Evolutionary conservation across 192 early-diverging fungal species (phyloP).

Genomic region (Piromyces sp.): DNA sequence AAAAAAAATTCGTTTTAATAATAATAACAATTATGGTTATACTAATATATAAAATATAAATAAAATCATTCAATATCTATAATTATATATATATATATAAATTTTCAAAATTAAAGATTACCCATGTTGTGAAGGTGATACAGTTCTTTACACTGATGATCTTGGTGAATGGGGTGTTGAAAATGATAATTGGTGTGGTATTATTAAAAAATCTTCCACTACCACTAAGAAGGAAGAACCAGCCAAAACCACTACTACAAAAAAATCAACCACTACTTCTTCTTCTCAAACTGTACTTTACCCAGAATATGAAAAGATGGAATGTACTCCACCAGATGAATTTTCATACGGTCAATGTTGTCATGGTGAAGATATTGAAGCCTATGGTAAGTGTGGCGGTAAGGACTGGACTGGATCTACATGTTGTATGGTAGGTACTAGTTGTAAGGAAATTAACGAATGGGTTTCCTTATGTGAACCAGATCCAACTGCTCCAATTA

Average conservation of each 20-base stretch:
- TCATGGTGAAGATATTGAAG: not conserved
- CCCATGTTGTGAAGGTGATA: not conserved
- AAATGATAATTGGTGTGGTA: not conserved
- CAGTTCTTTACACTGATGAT: not conserved
- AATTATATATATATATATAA: too few species aligned
- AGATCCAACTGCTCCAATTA: not conserved
- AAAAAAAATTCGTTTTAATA: too few species aligned
- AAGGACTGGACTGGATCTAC: not conserved
- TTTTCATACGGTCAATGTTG: not conserved
- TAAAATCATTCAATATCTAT: too few species aligned
- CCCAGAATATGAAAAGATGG: not conserved
- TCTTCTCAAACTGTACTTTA: not conserved
- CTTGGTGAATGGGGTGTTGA: too few species aligned
- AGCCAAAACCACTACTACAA: not conserved
- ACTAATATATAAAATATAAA: too few species aligned
- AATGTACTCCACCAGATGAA: not conserved
- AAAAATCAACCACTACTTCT: not conserved
- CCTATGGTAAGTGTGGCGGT: not conserved
- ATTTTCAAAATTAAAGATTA: too few species aligned
- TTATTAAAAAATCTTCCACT: not conserved
- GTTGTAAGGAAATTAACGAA: not conserved
- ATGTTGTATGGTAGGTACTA: not conserved
- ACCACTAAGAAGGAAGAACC: not conserved
- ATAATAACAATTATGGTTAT: too few species aligned
- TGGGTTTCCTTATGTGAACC: not conserved